These are phyloP conservation scores for Kurtzmaniella cleridarum DNA, from an alignment of 805 yeast species.

Conservation along the genomic window DNA sequence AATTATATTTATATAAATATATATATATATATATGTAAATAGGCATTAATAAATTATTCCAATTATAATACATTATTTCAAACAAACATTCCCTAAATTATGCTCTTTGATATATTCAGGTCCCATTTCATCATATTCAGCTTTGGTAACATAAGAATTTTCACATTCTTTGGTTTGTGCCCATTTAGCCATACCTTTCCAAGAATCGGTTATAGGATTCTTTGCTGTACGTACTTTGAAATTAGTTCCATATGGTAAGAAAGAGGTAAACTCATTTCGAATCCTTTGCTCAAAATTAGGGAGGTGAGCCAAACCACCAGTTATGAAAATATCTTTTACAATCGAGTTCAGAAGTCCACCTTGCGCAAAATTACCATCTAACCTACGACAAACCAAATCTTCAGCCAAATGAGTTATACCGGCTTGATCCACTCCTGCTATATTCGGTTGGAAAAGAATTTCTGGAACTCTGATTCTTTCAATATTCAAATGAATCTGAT, in stretches of 20 bases:
- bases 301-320: slow-evolving; percentile 79
- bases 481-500: slow-evolving; percentile 84
- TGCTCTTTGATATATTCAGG: slow-evolving; percentile 86
- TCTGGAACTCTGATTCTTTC: slow-evolving; percentile 94
- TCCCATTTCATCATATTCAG: slow-evolving; percentile 86
- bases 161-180: slow-evolving; percentile 43
- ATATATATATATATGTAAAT: slow-evolving; percentile 6
- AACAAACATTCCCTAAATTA: slow-evolving; percentile 59
- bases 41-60: no score
- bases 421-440: slow-evolving; percentile 94
- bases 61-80: slow-evolving; percentile 10
- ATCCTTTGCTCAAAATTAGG: slow-evolving; percentile 65
- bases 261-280: slow-evolving; percentile 58
- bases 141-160: slow-evolving; percentile 50
- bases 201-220: slow-evolving; percentile 74
- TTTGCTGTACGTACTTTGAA: slow-evolving; percentile 57
- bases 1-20: slow-evolving; percentile 3
- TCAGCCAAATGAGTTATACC: slow-evolving; percentile 79
- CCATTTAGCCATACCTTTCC: slow-evolving; percentile 94
- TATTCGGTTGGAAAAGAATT: slow-evolving; percentile 83
- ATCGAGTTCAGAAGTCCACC: slow-evolving; percentile 49
- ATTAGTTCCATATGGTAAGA: slow-evolving; percentile 64
- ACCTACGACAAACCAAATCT: slow-evolving; percentile 56
- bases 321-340: slow-evolving; percentile 64
- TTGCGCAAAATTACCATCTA: slow-evolving; percentile 49